Evolutionary conservation across 179 eudicot species (phyloP).

Genomic region (Beta lomatogona): DNA sequence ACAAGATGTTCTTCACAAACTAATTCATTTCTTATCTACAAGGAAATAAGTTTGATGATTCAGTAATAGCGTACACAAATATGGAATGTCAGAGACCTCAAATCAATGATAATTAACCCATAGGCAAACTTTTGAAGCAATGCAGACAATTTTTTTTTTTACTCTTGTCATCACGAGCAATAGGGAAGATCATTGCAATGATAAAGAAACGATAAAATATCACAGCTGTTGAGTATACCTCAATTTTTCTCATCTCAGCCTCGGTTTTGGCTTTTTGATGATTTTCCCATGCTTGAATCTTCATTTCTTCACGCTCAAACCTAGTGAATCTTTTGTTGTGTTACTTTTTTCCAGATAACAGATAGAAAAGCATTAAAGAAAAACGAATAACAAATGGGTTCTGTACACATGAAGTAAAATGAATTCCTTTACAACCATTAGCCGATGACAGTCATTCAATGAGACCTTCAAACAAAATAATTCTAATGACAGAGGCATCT

Average conservation of each 20-base stretch:
- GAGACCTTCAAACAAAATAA: too few relatives aligned
- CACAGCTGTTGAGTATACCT: constrained; percentile 37
- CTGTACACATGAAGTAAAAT: neutral
- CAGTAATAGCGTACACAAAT: neutral
- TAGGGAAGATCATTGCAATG: neutral
- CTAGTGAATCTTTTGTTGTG: constrained; percentile 30
- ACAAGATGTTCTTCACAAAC: too few relatives aligned
- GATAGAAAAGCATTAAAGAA: neutral
- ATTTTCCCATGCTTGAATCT: constrained; percentile 81
- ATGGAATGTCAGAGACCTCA: neutral
- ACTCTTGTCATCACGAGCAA: neutral
- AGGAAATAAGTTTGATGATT: neutral
- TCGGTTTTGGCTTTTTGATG: constrained; percentile 75
- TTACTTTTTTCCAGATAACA: neutral
- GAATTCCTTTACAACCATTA: neutral
- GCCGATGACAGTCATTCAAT: neutral
- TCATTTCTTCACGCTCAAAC: constrained; percentile 79
- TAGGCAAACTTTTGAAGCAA: neutral
- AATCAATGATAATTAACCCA: neutral
- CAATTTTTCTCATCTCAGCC: constrained; percentile 70
- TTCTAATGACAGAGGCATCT: neutral
- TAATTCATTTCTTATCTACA: neutral
- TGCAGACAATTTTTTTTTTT: neutral
- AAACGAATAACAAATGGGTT: neutral
- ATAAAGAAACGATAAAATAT: neutral